A percentile compares a stretch with the other conserved stretches of the same genome.
These are phyloP conservation scores for Haplographium delicatum DNA, from an alignment of 495 filamentous ascomycete genomes.

Conservation along the genomic window DNA sequence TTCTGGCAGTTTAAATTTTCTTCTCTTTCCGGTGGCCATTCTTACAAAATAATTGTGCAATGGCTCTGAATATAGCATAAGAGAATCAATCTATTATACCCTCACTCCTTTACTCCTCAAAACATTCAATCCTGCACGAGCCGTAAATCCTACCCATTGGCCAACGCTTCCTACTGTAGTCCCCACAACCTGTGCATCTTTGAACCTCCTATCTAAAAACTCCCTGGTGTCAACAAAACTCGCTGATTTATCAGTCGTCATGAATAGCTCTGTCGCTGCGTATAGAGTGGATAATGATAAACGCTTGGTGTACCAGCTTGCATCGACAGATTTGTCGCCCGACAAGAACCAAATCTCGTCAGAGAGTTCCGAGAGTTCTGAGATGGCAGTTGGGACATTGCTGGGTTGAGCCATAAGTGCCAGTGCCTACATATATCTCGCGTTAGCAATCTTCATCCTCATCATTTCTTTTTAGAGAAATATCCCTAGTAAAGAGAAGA, in stretches of 20 bases:
- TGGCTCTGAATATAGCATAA: no score
- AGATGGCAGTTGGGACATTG: slow-evolving; percentile 69
- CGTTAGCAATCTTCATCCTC: no score
- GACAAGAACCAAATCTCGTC: slow-evolving; percentile 87
- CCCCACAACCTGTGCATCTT: slow-evolving; percentile 58
- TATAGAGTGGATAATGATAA: slow-evolving; percentile 74
- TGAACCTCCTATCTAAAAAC: slow-evolving; percentile 72
- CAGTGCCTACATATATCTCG: slow-evolving; percentile 76
- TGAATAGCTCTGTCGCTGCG: slow-evolving; percentile 80
- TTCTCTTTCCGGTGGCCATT: no score
- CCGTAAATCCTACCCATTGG: slow-evolving; percentile 76
- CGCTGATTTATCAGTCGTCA: slow-evolving; percentile 75
- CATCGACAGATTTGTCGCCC: slow-evolving; percentile 75
- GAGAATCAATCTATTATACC: slow-evolving; percentile 33
- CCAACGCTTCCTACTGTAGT: slow-evolving; percentile 53
- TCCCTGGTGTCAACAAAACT: slow-evolving; percentile 67
- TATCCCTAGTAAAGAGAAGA: slow-evolving; percentile 3
- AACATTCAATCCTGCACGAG: slow-evolving; percentile 55
- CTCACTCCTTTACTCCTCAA: slow-evolving; percentile 59
- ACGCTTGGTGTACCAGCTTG: slow-evolving; percentile 87
- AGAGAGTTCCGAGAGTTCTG: slow-evolving; percentile 71
- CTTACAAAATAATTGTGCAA: background rate
- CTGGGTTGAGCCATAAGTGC: slow-evolving; percentile 78
- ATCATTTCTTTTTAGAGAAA: background rate
- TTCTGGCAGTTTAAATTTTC: no score